Evolutionary conservation across 2,329 filamentous ascomycete genomes (phyloP).

Genomic region (Epichloe sp.): DNA sequence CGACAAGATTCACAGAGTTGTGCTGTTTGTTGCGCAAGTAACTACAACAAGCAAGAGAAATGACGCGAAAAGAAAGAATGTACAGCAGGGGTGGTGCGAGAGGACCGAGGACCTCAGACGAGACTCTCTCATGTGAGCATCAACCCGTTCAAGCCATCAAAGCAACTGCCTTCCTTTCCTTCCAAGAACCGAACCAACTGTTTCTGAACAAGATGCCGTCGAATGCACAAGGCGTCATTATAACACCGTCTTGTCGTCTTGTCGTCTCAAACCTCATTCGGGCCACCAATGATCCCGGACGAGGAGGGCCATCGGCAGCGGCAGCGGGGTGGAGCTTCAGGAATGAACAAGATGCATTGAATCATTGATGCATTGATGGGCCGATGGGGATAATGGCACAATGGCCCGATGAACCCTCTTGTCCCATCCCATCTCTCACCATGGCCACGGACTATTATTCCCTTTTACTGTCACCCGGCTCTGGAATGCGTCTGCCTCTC

Average conservation of each 20-base stretch:
- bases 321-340: constrained; percentile 3
- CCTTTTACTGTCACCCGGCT: background rate
- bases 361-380: constrained; percentile 2
- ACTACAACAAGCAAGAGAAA: too few relatives aligned
- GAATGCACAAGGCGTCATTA: constrained; percentile 1
- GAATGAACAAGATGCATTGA: constrained; percentile 8
- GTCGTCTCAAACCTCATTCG: background rate
- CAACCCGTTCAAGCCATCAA: too few relatives aligned
- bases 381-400: background rate
- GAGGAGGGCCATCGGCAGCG: background rate
- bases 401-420: background rate
- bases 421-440: background rate
- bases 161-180: too few relatives aligned
- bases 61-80: too few relatives aligned
- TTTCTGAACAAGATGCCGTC: background rate
- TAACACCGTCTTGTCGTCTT: background rate
- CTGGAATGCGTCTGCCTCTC: background rate
- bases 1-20: too few relatives aligned
- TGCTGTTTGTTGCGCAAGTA: too few relatives aligned
- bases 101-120: too few relatives aligned
- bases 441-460: background rate
- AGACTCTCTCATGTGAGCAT: too few relatives aligned
- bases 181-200: background rate
- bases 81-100: too few relatives aligned
- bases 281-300: background rate